phyloP scores from a whole-genome alignment of 306 rosid genomes.

The Gastrolobium villosum region DNA sequence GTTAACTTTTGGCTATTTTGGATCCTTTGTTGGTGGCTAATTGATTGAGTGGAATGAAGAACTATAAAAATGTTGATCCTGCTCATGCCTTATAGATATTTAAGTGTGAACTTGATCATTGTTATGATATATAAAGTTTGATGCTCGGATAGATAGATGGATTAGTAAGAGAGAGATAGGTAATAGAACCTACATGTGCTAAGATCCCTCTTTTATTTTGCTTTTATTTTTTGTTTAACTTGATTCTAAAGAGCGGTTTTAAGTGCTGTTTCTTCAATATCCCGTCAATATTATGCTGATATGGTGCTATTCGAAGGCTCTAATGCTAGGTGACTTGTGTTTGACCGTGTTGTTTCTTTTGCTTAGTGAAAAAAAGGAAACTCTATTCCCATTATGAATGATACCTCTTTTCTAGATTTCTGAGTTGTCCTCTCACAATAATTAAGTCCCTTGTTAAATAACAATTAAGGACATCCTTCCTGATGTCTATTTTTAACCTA shows the following conservation, averaged over 20 bases:
- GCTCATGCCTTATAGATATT: slow-evolving; percentile 19
- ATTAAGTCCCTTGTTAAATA: neutral
- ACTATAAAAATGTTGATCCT: slow-evolving; percentile 18
- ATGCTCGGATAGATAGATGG: slow-evolving; percentile 2
- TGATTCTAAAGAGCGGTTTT: slow-evolving; percentile 18
- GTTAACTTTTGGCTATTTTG: slow-evolving; percentile 40
- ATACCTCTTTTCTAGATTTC: slow-evolving; percentile 14
- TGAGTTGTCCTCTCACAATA: slow-evolving; percentile 37
- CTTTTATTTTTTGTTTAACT: slow-evolving; percentile 13
- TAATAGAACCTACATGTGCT: slow-evolving; percentile 7
- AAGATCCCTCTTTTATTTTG: neutral
- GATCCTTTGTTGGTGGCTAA: slow-evolving; percentile 31
- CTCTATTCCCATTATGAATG: slow-evolving; percentile 4
- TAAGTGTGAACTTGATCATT: slow-evolving; percentile 38
- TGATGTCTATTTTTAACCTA: slow-evolving; percentile 18
- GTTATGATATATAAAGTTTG: slow-evolving; percentile 15
- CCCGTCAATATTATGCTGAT: slow-evolving; percentile 5
- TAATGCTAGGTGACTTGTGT: slow-evolving; percentile 2
- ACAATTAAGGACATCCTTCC: slow-evolving; percentile 3
- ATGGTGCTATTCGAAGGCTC: slow-evolving; percentile 9
- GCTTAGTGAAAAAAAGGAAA: neutral
- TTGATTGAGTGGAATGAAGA: slow-evolving; percentile 28
- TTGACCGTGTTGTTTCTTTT: neutral
- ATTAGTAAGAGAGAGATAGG: slow-evolving; percentile 22
- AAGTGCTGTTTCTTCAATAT: slow-evolving; percentile 15